Evolutionary conservation across 306 rosid species (phyloP).

Genomic region (Begonia peltatifolia): DNA sequence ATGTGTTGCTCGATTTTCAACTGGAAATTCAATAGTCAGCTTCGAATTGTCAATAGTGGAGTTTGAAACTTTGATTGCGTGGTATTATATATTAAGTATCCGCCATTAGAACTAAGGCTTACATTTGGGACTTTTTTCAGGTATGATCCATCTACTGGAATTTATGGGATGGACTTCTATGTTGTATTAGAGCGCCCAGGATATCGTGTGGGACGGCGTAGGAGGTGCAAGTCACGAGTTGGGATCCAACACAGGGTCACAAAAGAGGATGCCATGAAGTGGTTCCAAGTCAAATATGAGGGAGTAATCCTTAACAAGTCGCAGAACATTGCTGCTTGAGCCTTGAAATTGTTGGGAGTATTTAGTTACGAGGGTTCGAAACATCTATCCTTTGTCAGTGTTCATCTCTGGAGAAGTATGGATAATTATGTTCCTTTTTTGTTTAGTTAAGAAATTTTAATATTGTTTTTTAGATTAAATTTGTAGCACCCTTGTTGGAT

Average conservation of each 20-base stretch:
- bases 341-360: neutral
- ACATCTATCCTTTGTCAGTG: no score
- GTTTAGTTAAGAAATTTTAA: no score
- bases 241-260: conserved; percentile 84
- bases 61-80: no score
- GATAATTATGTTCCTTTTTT: no score
- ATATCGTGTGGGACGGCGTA: conserved; percentile 72
- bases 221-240: conserved; percentile 69
- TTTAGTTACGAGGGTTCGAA: no score
- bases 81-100: no score
- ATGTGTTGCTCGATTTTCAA: no score
- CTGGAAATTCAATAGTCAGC: no score
- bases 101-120: neutral
- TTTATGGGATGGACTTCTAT: conserved; percentile 79
- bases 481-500: no score
- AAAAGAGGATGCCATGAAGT: conserved; percentile 82
- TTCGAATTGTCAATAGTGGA: no score
- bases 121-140: conserved; percentile 16
- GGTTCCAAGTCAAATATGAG: conserved; percentile 88
- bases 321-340: conserved; percentile 27
- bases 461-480: no score
- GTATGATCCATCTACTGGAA: conserved; percentile 81
- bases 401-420: no score
- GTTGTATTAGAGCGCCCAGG: conserved; percentile 77
- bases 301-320: conserved; percentile 87